Percentiles rank a stretch among this genome's conserved stretches.
Conservation (phyloP, 768 basidiomycete genomes). For the Trametes coccinea region DNA sequence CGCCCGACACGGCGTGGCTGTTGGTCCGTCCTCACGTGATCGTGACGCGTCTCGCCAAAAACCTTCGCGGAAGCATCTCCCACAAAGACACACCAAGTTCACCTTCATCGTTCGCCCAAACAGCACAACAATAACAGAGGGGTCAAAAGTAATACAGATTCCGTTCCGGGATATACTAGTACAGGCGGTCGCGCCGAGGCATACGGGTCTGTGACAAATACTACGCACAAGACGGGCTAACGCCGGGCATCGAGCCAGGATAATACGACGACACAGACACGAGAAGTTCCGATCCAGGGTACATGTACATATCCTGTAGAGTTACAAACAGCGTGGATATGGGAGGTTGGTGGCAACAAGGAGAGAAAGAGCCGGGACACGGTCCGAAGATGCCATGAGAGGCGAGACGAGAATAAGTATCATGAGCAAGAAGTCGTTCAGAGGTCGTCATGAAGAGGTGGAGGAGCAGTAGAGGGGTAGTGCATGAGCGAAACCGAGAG, state of each 20-base stretch:
- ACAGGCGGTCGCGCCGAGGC: too few species aligned
- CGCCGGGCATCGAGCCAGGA: too few species aligned
- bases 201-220: too few species aligned
- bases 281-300: background rate
- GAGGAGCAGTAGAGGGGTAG: background rate
- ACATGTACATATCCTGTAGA: constrained; percentile 13
- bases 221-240: too few species aligned
- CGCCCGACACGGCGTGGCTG: constrained; percentile 8
- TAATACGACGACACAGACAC: too few species aligned
- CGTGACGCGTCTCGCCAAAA: constrained; percentile 6
- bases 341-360: background rate
- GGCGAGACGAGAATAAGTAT: background rate
- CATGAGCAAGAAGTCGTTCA: background rate
- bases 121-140: too few species aligned
- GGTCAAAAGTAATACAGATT: constrained; percentile 3
- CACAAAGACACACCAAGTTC: background rate
- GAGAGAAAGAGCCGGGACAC: background rate
- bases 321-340: constrained; percentile 7
- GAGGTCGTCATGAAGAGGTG: background rate
- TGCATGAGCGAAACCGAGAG: background rate
- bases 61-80: constrained; percentile 3
- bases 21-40: constrained; percentile 10
- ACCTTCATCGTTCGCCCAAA: background rate
- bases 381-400: background rate
- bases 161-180: background rate